Evolutionary conservation across 768 basidiomycete species (phyloP).

Genomic region (Boletus edulis): DNA sequence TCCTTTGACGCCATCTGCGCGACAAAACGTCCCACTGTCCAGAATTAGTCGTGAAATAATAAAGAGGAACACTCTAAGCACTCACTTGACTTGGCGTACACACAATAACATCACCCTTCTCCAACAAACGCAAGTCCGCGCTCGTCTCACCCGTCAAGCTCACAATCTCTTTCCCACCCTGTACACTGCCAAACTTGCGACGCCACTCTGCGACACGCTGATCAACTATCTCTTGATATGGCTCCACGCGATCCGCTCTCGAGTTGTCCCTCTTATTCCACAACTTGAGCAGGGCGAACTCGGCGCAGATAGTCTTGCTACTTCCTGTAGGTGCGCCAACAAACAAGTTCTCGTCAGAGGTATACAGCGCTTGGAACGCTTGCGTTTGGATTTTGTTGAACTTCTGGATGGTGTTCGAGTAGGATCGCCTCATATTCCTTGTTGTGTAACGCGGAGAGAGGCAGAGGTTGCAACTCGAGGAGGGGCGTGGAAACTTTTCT

Average conservation of each 20-base stretch:
- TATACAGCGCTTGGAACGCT: slow-evolving; percentile 97
- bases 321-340: slow-evolving; percentile 60
- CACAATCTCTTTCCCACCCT: slow-evolving; percentile 52
- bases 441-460: slow-evolving; percentile 90
- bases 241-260: too few species aligned
- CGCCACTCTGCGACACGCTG: slow-evolving; percentile 87
- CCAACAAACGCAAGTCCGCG: too few species aligned
- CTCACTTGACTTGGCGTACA: slow-evolving; percentile 67
- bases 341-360: slow-evolving; percentile 94
- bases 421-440: slow-evolving; percentile 85
- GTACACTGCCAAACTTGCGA: slow-evolving; percentile 74
- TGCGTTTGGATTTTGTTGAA: slow-evolving; percentile 47
- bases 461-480: slow-evolving; percentile 88
- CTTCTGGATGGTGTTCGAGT: slow-evolving; percentile 70
- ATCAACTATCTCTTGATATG: too few species aligned
- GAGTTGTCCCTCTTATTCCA: too few species aligned
- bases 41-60: slow-evolving; percentile 24
- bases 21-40: too few species aligned
- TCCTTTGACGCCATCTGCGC: too few species aligned
- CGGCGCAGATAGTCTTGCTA: too few species aligned
- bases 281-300: too few species aligned
- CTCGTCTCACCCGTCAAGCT: too few species aligned
- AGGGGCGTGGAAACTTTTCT: slow-evolving; percentile 94
- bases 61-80: neutral
- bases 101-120: too few species aligned